Percentiles rank a stretch among this genome's conserved stretches.
Conservation (phyloP, 306 rosid species). For the Pterocarpus macrocarpus region DNA sequence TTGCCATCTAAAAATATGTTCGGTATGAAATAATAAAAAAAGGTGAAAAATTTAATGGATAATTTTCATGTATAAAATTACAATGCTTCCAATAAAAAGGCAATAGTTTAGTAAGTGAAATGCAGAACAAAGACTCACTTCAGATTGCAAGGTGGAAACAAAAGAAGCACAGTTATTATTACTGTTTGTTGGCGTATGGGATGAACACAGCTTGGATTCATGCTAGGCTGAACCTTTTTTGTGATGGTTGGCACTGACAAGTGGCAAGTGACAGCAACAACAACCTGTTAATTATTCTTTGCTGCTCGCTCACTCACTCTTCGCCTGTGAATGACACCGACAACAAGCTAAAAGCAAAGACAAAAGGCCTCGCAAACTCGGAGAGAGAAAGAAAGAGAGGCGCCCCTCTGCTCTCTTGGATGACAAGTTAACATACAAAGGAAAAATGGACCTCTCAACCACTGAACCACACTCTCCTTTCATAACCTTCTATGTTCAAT, state of each 20-base stretch:
- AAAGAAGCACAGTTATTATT: not conserved
- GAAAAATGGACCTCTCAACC: slow-evolving; percentile 61
- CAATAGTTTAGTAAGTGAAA: not conserved
- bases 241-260: slow-evolving; percentile 51
- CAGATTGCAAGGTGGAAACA: not conserved
- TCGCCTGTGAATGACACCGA: slow-evolving; percentile 57
- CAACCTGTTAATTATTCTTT: slow-evolving; percentile 63
- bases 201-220: not conserved
- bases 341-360: slow-evolving; percentile 42
- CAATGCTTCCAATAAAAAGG: not conserved
- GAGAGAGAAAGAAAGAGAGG: no score
- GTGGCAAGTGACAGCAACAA: slow-evolving; percentile 37
- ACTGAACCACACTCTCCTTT: slow-evolving; percentile 32
- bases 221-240: not conserved
- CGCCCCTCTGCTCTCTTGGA: slow-evolving; percentile 48
- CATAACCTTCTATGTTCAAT: not conserved
- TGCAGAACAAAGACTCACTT: not conserved
- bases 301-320: slow-evolving; percentile 53
- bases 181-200: not conserved
- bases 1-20: no score
- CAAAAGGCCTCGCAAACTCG: not conserved
- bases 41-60: no score
- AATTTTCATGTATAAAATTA: not conserved
- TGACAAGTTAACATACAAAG: slow-evolving; percentile 50
- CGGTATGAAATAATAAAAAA: no score